phyloP scores from a whole-genome alignment of 1,284 basidiomycete genomes.

The Cronartium ribicola region DNA sequence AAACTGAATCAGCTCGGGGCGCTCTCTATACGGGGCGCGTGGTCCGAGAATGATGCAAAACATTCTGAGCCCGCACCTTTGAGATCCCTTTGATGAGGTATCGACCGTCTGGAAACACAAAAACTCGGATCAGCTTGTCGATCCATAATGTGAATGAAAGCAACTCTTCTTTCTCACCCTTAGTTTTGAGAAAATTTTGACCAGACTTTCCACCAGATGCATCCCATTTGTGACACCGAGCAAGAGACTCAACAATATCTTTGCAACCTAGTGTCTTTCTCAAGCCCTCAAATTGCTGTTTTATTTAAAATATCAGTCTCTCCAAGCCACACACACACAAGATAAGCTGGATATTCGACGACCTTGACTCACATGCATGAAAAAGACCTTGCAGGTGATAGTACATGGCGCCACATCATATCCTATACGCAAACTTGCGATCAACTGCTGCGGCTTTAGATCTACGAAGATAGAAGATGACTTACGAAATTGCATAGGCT shows the following conservation, averaged over 20 bases:
- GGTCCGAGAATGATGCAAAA: not conserved
- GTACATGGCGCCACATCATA: slow-evolving; percentile 40
- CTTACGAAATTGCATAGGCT: slow-evolving; percentile 42
- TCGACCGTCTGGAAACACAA: slow-evolving; percentile 69
- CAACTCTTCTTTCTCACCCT: slow-evolving; percentile 58
- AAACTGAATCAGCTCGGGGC: not conserved
- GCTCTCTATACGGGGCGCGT: not conserved
- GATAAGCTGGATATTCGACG: not conserved
- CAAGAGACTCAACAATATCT: slow-evolving; percentile 83
- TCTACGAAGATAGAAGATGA: not conserved
- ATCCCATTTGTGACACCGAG: slow-evolving; percentile 94
- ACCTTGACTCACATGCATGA: slow-evolving; percentile 39
- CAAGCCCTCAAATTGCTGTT: slow-evolving; percentile 89
- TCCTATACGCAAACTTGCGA: slow-evolving; percentile 1
- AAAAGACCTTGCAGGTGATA: slow-evolving; percentile 42
- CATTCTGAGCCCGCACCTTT: slow-evolving; percentile 54
- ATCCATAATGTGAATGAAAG: not conserved
- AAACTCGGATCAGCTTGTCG: not conserved
- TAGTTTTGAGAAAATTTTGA: slow-evolving; percentile 90
- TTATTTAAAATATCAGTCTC: not conserved
- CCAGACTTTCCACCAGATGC: slow-evolving; percentile 93
- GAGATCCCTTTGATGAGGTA: slow-evolving; percentile 98
- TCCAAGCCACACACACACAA: not conserved
- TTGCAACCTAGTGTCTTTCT: slow-evolving; percentile 89
- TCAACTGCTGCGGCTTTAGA: not conserved